Base-by-base conservation (phyloP, 164 flowering plant genomes). In the Stephania yunnanensis region DNA sequence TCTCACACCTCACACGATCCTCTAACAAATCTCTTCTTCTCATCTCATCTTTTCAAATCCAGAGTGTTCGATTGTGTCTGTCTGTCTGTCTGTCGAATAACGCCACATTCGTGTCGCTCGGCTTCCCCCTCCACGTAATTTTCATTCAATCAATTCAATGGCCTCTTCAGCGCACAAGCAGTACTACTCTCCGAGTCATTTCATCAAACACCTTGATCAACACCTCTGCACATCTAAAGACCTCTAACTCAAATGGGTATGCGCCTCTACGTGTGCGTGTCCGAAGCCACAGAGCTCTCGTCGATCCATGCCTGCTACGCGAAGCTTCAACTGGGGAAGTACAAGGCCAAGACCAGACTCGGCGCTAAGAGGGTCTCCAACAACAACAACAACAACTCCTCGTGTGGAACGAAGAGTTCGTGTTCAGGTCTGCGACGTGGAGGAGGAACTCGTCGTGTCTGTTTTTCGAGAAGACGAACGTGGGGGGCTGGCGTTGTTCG, bases 391-490 rank as follows among this genome's bases (percentile, higher is more conserved):
- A 82, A 84, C 77, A 31, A 31, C 42, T 25, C 25, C 89, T 89
- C 0, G 80, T 85, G 67, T 94, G 98, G 98, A 90, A 91, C 63
- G 95, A 94, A 77, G 98, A 94, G 82, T 91, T 94, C 73, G 88
- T 87, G 65, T 90, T 94, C 80, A 81, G 85, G 87, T 87, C 7
- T 73, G 75, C 76, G 86, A 83, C 53, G 7, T 80, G 73, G 85
- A 86, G 3, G 97, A 92, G 5, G 87, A 87, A 46, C 86, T 93
- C 13, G 74, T 85, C 46, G 80, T 89, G 25, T 84, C 89, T 64
- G 86, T 89, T n/a, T 85, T 71, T 50, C 72, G 71, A 5, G 76
- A 75, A 44, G 78, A 83, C 31, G 84, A 79, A 0, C 45, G 22
- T 70, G 81, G 75, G 42, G 42, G 42, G 42, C 4, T 36, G 25